A percentile compares a stretch with the other conserved stretches of the same genome.
Conservation (phyloP, 2,329 filamentous ascomycete species). For the Alternaria viburni region DNA sequence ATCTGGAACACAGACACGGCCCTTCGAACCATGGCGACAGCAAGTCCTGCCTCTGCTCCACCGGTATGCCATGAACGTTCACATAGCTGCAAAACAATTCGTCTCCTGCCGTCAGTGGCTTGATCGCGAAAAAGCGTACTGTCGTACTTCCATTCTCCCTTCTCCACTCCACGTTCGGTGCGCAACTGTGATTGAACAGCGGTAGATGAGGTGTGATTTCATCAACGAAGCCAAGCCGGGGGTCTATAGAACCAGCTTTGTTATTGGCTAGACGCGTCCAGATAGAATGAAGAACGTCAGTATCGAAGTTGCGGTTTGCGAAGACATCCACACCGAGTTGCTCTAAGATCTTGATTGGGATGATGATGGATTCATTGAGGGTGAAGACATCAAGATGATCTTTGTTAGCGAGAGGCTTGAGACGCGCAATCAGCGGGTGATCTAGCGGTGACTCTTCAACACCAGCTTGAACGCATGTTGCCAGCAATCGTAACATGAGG, state of each 20-base stretch:
- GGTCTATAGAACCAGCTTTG: conserved; percentile 34
- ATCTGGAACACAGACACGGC: conserved; percentile 16
- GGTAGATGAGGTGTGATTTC: conserved; percentile 36
- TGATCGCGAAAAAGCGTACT: conserved; percentile 17
- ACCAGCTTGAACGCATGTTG: conserved; percentile 30
- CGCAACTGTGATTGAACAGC: conserved; percentile 45
- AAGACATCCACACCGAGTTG: conserved; percentile 34
- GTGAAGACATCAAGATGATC: conserved; percentile 38
- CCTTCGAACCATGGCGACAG: conserved; percentile 25
- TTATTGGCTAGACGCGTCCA: conserved; percentile 44
- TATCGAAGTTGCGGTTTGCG: conserved; percentile 28
- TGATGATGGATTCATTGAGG: conserved; percentile 32
- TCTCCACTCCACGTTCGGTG: conserved; percentile 32
- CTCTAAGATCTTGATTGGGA: conserved; percentile 34
- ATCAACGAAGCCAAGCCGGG: conserved; percentile 33
- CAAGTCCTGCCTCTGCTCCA: conserved; percentile 5
- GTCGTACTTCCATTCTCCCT: conserved; percentile 15
- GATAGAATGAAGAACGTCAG: conserved; percentile 40
- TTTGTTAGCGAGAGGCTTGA: conserved; percentile 36
- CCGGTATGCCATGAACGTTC: conserved; percentile 2
- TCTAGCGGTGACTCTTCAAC: conserved; percentile 27
- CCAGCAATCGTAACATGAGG: conserved; percentile 36
- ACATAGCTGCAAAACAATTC: conserved; percentile 24
- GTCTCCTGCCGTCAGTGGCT: conserved; percentile 2
- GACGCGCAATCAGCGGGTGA: conserved; percentile 33